Evolutionary conservation across 2,329 filamentous ascomycete species (phyloP).

Genomic region (Emergomyces orientalis): DNA sequence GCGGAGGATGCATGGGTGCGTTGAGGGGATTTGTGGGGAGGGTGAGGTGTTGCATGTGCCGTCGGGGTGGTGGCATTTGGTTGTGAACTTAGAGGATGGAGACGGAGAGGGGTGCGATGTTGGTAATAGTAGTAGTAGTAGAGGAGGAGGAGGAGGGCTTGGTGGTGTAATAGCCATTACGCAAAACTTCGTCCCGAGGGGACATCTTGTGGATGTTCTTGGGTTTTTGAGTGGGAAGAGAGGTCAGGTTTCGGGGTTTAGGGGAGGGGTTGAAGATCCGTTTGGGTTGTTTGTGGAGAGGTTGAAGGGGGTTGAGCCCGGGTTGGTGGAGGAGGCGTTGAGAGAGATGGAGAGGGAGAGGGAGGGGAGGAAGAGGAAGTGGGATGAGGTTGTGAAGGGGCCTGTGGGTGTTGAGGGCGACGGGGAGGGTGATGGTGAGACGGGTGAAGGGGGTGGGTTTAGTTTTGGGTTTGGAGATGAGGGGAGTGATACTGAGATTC

Average conservation of each 20-base stretch:
- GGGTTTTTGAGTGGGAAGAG: constrained; percentile 72
- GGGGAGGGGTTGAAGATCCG: constrained; percentile 55
- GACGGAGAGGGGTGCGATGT: constrained; percentile 31
- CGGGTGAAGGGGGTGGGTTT: constrained; percentile 41
- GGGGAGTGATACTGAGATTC: constrained; percentile 45
- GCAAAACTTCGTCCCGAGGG: constrained; percentile 82
- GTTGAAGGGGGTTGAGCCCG: constrained; percentile 49
- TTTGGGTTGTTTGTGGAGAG: constrained; percentile 65
- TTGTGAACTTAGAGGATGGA: constrained; percentile 53
- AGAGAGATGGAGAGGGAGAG: constrained; percentile 61
- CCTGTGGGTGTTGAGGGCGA: constrained; percentile 34
- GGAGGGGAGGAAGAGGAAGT: constrained; percentile 69
- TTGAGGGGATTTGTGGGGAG: constrained; percentile 72
- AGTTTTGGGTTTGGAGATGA: constrained; percentile 57
- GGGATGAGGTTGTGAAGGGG: constrained; percentile 65
- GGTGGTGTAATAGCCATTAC: constrained; percentile 59
- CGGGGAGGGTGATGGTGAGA: constrained; percentile 24
- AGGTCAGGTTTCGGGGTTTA: constrained; percentile 82
- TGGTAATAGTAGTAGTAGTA: no score
- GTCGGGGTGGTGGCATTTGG: constrained; percentile 93
- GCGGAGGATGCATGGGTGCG: constrained; percentile 62
- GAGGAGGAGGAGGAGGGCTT: no score
- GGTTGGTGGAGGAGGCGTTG: constrained; percentile 57
- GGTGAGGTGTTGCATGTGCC: constrained; percentile 90
- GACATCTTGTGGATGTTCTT: constrained; percentile 64